A percentile compares a stretch with the other conserved stretches of the same genome.
phyloP scores from a whole-genome alignment of 1,139 yeast species.

The Scheffersomyces segobiensis region DNA sequence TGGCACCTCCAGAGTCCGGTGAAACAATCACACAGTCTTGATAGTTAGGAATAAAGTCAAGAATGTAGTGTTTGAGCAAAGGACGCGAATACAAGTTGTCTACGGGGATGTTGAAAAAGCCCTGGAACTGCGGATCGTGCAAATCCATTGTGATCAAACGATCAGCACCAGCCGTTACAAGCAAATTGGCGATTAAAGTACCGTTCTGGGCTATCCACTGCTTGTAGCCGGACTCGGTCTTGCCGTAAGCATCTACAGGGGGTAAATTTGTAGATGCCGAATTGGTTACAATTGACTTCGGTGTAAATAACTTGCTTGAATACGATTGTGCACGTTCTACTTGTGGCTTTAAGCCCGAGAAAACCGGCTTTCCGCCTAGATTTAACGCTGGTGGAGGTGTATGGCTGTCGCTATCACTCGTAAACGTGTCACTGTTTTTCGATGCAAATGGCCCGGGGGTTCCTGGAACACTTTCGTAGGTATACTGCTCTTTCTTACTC shows the following conservation, averaged over 20 bases:
- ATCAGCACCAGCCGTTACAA: constrained; percentile 95
- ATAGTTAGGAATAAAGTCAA: constrained; percentile 69
- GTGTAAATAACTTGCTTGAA: constrained; percentile 26
- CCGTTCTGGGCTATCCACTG: constrained; percentile 98
- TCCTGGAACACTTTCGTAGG: constrained; percentile 65
- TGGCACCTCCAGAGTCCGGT: constrained; percentile 98
- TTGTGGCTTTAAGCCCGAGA: constrained; percentile 14
- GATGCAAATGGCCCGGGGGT: constrained; percentile 50
- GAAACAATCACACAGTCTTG: constrained; percentile 84
- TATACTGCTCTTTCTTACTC: constrained; percentile 43
- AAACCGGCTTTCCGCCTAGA: constrained; percentile 13
- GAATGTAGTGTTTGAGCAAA: constrained; percentile 75
- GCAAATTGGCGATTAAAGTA: constrained; percentile 81
- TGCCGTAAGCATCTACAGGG: constrained; percentile 39
- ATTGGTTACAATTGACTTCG: constrained; percentile 34
- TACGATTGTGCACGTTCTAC: not conserved
- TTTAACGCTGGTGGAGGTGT: constrained; percentile 18
- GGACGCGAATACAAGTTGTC: constrained; percentile 90
- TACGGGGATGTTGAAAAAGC: constrained; percentile 89
- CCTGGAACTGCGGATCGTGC: constrained; percentile 95
- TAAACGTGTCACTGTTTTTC: constrained; percentile 13
- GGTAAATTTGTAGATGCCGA: constrained; percentile 25
- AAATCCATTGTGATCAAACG: constrained; percentile 96
- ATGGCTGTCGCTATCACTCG: constrained; percentile 4
- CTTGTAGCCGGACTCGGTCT: constrained; percentile 68